Conservation (phyloP, 345 rosid species). For the Bretschneidera sinensis region DNA sequence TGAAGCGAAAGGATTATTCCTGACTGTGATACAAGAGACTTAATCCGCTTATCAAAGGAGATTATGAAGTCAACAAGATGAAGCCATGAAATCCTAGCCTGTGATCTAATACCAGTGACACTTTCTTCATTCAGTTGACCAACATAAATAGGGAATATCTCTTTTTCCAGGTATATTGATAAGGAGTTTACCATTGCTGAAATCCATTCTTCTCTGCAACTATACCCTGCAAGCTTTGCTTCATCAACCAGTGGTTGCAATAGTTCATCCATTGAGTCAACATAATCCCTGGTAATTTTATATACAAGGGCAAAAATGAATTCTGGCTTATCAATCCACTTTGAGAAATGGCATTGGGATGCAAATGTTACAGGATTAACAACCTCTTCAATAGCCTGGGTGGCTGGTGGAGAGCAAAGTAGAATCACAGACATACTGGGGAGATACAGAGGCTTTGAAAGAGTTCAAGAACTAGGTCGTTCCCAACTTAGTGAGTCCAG, state of each 20-base stretch:
- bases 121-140: constrained; percentile 52
- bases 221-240: constrained; percentile 79
- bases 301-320: constrained; percentile 84
- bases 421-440: constrained; percentile 56
- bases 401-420: constrained; percentile 60
- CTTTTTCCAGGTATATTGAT: constrained; percentile 69
- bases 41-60: constrained; percentile 71
- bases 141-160: constrained; percentile 62
- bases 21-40: constrained; percentile 69
- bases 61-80: constrained; percentile 89
- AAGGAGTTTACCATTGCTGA: constrained; percentile 85
- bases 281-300: constrained; percentile 83
- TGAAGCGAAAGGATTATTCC: constrained; percentile 65
- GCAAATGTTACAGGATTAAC: constrained; percentile 79
- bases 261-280: constrained; percentile 83
- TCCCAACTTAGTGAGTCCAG: constrained; percentile 45
- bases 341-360: constrained; percentile 65
- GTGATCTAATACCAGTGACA: constrained; percentile 34
- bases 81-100: constrained; percentile 74
- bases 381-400: constrained; percentile 97
- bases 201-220: constrained; percentile 97
- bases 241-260: constrained; percentile 94
- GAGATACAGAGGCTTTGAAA: constrained; percentile 45
- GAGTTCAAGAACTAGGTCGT: constrained; percentile 46
- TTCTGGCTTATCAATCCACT: constrained; percentile 78